These are phyloP conservation scores for Dorcoceras hygrometricum DNA, from an alignment of 257 asterid species.

Conservation along the genomic window DNA sequence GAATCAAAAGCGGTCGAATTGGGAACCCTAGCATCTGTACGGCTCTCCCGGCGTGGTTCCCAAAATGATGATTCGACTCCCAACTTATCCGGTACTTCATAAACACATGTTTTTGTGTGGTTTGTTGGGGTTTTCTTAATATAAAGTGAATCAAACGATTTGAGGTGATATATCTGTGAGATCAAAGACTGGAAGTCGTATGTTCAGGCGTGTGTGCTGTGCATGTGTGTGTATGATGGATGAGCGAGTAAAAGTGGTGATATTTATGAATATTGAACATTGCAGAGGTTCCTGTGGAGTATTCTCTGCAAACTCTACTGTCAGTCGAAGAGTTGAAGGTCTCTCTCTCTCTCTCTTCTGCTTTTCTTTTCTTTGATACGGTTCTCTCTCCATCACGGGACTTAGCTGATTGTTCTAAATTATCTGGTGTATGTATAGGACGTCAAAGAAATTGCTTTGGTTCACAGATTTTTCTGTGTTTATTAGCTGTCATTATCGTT, in stretches of 20 bases:
- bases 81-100: constrained; percentile 38
- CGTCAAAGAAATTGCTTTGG: not conserved
- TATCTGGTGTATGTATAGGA: not conserved
- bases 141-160: not conserved
- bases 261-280: constrained; percentile 25
- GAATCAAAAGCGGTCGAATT: constrained; percentile 29
- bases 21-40: constrained; percentile 34
- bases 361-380: constrained; percentile 5
- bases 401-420: not conserved
- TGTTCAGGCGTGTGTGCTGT: constrained; percentile 1
- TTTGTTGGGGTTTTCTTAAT: not conserved
- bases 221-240: constrained; percentile 14
- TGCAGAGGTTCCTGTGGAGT: constrained; percentile 72
- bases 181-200: not conserved
- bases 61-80: constrained; percentile 37
- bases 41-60: constrained; percentile 24
- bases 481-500: not conserved
- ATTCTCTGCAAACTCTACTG: constrained; percentile 41
- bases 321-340: constrained; percentile 49
- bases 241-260: constrained; percentile 15
- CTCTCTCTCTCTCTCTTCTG: no score
- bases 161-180: constrained; percentile 3
- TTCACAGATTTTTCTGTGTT: not conserved
- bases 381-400: not conserved
- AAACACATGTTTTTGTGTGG: not conserved